Percentiles rank a stretch among this genome's conserved stretches.
These are phyloP conservation scores for Ophiostoma quercus DNA, from an alignment of 2,329 filamentous ascomycete species.

Conservation along the genomic window DNA sequence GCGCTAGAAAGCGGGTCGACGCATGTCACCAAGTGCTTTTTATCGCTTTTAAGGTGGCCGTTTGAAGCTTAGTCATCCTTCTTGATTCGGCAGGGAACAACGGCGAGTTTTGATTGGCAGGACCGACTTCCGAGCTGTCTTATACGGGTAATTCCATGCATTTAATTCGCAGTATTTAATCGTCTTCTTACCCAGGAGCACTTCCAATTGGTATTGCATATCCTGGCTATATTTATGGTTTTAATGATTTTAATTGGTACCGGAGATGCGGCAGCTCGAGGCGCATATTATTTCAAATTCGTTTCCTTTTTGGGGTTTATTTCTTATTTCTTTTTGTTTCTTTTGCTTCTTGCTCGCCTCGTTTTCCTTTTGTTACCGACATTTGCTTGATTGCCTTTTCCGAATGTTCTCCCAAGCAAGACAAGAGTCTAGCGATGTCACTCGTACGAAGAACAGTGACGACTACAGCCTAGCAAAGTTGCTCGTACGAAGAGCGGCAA, in stretches of 20 bases:
- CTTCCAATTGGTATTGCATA: not conserved
- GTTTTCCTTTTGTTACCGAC: too few relatives aligned
- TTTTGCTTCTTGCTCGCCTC: too few relatives aligned
- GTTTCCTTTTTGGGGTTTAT: not conserved
- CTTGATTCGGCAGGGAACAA: not conserved
- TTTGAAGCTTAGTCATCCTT: not conserved
- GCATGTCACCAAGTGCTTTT: not conserved
- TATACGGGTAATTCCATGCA: too few relatives aligned
- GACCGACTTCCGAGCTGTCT: not conserved
- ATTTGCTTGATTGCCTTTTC: too few relatives aligned
- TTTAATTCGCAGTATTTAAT: too few relatives aligned
- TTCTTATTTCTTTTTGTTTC: not conserved
- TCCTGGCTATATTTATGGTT: not conserved
- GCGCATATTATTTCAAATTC: not conserved
- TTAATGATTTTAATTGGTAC: not conserved
- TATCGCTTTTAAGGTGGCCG: too few relatives aligned
- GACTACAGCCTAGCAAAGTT: too few relatives aligned
- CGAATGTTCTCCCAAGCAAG: too few relatives aligned
- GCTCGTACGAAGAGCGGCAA: not conserved
- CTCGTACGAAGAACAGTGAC: too few relatives aligned
- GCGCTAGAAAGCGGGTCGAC: too few relatives aligned
- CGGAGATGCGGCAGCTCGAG: not conserved
- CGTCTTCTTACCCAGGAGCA: not conserved
- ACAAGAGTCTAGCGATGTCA: too few relatives aligned
- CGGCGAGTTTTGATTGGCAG: not conserved